Base-by-base conservation (phyloP, 2,329 filamentous ascomycete species). In the Knoxdaviesia proteae region DNA sequence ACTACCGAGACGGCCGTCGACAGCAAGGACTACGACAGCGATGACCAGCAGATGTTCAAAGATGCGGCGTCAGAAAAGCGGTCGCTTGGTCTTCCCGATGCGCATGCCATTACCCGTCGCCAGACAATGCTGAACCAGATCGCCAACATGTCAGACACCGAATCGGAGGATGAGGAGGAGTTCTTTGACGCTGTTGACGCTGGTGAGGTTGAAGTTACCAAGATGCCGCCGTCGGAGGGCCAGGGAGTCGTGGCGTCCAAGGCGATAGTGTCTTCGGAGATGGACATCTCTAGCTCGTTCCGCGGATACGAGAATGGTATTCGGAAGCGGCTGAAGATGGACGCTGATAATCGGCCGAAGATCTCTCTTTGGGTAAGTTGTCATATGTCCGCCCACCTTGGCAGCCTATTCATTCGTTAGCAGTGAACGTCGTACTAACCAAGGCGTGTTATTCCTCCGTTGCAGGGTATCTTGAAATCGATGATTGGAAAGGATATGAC, bases 401-500 rank as follows among this genome's bases (percentile, higher is more conserved):
- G 5, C 29, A 7, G 31, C n/a, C 32, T 6, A 39, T 43, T 29
- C n/a, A 7, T 40, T 32, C 6, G 6, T 29, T 33, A 36, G 29
- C 5, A 31, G 20, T 7, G 6, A 6, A 6, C 5, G 6, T n/a
- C 34, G 6, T 11, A 36, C 39, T 44, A 44, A 44, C 32, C 29
- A n/a, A 5, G 30, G 30, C 8, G 40, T 34, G 29, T 29, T 40
- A 3, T 20, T 20, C 20, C 20, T 20, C 20, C 20, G 20, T 2
- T 20, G 32, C 49, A 94, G 87, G 80, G 81, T 50, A 94, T 98
- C 51, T 65, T 98, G 48, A 98, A 96, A 64, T 96, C 88, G 29
- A 96, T 98, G 90, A 94, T 98, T 60, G 90, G 90, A 48, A 96
- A 98, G 58, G 90, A 98, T 56, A 96, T 98, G 90, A 96, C 90